Evolutionary conservation across 1,284 basidiomycete species (phyloP), one percentile per base, ranked within the genome.

Genomic region (Apiotrichum sp.): DNA sequence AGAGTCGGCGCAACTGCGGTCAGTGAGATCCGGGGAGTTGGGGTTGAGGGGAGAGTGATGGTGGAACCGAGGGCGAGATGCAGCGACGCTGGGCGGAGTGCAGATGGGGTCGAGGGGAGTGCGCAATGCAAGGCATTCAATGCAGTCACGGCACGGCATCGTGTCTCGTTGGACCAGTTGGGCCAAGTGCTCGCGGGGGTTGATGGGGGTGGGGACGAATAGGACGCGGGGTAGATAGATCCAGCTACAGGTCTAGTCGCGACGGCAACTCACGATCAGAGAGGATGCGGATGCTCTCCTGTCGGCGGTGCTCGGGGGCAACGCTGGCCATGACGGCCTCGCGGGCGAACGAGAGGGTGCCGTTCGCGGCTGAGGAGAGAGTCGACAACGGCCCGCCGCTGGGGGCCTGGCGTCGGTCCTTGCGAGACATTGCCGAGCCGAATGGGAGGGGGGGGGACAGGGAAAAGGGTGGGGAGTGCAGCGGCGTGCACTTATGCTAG

Each of bases 1-100:
- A 93, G 86, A 58, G 86, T 84, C 10, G 90, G 90, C 4, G 90
- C 89, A 68, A 93, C 90, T 93, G 70, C 10, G 31, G 22, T 22
- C 22, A 22, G 22, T 22, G 22, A 22, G 22, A 22, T 22, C 22
- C 22, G 22, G 22, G 22, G 22, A 22, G 22, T 22, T 22, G 22
- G 22, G 22, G 22, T 22, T 22, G 22, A 22, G 22, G 22, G 22
- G 22, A 22, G 22, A 13, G 36, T 13, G 36, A 8, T 38, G 36
- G 13, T 38, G 36, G 36, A 13, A 8, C 36, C 9, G 13, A 38
- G 9, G 36, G 9, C 36, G 13, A 38, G 36, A 38, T 8, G 36
- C 8, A 9, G 36, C 36, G 8, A 8, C 13, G 8, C 9, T 38
- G 36, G 9, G 36, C 36, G 13, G 36, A 8, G 36, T 38, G 36